Evolutionary conservation across 73 alveolate species (phyloP).

Genomic region (Tetrahymena thermophila): DNA sequence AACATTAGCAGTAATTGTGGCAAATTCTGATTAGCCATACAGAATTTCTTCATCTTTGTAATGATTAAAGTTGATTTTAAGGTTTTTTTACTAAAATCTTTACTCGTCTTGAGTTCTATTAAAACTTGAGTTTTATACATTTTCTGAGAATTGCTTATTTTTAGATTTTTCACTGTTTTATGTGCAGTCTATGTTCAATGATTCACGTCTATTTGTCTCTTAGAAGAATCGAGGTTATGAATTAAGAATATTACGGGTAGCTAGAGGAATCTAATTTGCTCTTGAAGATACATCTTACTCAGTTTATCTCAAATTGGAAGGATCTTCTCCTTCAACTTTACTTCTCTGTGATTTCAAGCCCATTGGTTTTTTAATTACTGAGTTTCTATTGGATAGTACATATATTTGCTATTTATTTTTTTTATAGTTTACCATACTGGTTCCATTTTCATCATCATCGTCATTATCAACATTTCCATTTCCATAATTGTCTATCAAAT

Average conservation of each 20-base stretch:
- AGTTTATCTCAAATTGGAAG: neutral
- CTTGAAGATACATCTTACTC: neutral
- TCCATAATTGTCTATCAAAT: neutral
- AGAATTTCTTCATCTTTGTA: neutral
- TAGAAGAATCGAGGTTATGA: neutral
- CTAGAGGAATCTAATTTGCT: neutral
- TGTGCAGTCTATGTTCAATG: neutral
- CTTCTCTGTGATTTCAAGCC: neutral
- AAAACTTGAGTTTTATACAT: neutral
- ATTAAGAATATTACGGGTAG: neutral
- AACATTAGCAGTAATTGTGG: neutral
- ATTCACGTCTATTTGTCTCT: neutral
- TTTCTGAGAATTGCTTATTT: neutral
- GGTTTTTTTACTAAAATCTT: neutral
- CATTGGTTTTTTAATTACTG: neutral
- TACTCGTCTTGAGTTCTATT: neutral
- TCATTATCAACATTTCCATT: neutral
- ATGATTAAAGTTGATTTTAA: neutral
- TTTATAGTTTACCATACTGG: neutral
- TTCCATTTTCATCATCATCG: neutral
- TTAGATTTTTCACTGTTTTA: neutral
- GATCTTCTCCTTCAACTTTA: neutral
- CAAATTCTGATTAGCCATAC: neutral
- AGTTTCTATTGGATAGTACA: neutral
- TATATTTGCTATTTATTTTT: neutral